Base-by-base conservation (phyloP, 148 eudicot species). In the Mesembryanthemum crystallinum region DNA sequence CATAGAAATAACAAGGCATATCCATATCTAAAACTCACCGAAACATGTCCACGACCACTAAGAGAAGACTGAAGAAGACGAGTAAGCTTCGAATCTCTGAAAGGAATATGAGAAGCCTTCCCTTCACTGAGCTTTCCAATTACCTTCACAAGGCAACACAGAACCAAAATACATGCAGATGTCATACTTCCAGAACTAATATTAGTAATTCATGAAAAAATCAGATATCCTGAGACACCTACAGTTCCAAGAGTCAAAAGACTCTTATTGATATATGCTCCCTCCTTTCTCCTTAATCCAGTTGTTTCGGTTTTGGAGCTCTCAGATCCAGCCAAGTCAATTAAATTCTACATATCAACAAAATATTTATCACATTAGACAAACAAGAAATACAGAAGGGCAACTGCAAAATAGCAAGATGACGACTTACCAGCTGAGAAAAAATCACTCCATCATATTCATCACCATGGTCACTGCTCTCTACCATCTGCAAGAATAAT, bases 301-400 rank as follows among this genome's bases (percentile, higher is more conserved):
- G 94, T 92, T 30, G 99, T 95, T 85, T 95, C 99, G 64, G 99
- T 95, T 89, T 95, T 95, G 78, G 99, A 92, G 87, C 98, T 95
- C 82, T 95, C 99, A 25, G 99, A 95, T 84, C 99, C 99, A 78
- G 99, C 99, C 69, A 95, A 82, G 83, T 95, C 99, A 78, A 95
- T 95, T 78, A 95, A 82, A 82, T 95, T 95, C 99, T 95, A 75
- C 65, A 25, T n/a, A 63, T 55, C n/a, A 71, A 20, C 72, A 25
- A 62, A 58, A 73, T 23, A 25, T 29, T 37, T 64, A 72, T 61
- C 52, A 71, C 64, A 76, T 14, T 64, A 32, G 28, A 69, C 21
- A 74, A 74, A 32, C 30, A 37, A 13, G 25, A 1, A 29, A 18
- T 21, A 37, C 74, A 43, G 15, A 49, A n/a, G 27, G 35, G 35